phyloP scores from a whole-genome alignment of 306 rosid species.

The Parietaria judaica region DNA sequence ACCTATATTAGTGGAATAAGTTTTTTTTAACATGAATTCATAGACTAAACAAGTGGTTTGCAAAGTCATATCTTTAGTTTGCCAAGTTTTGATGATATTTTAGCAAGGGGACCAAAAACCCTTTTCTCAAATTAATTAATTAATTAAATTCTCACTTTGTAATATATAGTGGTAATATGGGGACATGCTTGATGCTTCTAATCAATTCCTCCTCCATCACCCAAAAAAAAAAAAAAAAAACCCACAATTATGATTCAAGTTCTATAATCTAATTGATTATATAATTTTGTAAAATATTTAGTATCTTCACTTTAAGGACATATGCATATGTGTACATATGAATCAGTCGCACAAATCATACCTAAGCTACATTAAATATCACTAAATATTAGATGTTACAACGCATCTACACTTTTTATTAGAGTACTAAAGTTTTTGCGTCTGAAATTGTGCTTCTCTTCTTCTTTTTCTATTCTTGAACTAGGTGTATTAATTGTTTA shows the following conservation, averaged over 20 bases:
- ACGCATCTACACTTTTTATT: too few relatives aligned
- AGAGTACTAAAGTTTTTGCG: too few relatives aligned
- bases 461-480: too few relatives aligned
- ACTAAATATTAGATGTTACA: too few relatives aligned
- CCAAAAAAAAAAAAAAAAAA: not conserved
- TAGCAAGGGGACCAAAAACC: slow-evolving; percentile 15
- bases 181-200: not conserved
- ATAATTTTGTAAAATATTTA: too few relatives aligned
- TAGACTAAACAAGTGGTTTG: not conserved
- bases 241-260: not conserved
- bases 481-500: too few relatives aligned
- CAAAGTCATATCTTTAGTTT: not conserved
- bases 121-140: slow-evolving; percentile 7
- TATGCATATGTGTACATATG: too few relatives aligned
- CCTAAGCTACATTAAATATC: too few relatives aligned
- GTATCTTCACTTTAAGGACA: too few relatives aligned
- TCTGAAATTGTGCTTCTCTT: too few relatives aligned
- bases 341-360: too few relatives aligned
- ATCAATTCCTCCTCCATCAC: slow-evolving; percentile 9
- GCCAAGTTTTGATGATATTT: not conserved
- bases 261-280: not conserved
- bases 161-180: slow-evolving; percentile 1
- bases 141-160: not conserved
- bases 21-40: not conserved
- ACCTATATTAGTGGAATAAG: not conserved